A percentile compares a stretch with the other conserved stretches of the same genome.
These are phyloP conservation scores for Lactarius psammicola DNA, from an alignment of 768 basidiomycete genomes.

Conservation along the genomic window DNA sequence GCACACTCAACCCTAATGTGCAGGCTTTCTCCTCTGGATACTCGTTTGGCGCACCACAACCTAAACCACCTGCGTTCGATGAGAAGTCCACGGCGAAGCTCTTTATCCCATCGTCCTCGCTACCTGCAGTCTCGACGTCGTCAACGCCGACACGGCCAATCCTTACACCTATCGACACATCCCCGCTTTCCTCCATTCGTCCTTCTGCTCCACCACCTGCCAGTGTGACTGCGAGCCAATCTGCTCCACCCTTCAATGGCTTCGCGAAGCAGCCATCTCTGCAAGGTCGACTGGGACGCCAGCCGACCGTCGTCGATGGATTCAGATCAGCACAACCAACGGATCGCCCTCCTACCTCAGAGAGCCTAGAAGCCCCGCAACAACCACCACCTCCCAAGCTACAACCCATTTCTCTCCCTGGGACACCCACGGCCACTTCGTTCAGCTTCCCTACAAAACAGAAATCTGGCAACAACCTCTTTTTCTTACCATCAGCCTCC, in stretches of 20 bases:
- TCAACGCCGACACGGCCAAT: conserved; percentile 18
- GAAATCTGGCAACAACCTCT: conserved; percentile 30
- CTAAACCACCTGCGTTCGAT: conserved; percentile 21
- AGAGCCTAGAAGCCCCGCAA: neutral
- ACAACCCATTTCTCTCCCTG: conserved; percentile 34
- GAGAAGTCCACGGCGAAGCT: neutral
- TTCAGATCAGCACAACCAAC: conserved; percentile 2
- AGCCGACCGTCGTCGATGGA: conserved; percentile 16
- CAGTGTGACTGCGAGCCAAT: conserved; percentile 15
- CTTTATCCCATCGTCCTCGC: conserved; percentile 7
- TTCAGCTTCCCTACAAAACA: conserved; percentile 30
- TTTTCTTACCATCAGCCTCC: conserved; percentile 29
- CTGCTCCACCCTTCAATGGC: conserved; percentile 15
- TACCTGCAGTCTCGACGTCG: conserved; percentile 8
- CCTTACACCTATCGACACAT: conserved; percentile 23
- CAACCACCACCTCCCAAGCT: conserved; percentile 32
- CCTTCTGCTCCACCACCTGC: conserved; percentile 1
- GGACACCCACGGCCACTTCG: conserved; percentile 35
- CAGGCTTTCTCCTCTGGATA: conserved; percentile 27
- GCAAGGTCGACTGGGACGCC: conserved; percentile 3
- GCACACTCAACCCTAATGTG: conserved; percentile 26
- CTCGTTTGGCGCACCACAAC: conserved; percentile 24
- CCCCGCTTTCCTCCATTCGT: conserved; percentile 8
- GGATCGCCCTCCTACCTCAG: neutral
- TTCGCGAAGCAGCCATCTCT: conserved; percentile 5